Evolutionary conservation across 352 stramenopile genomes (phyloP), one percentile per base, ranked within the genome.

Genomic region (Phytophthora niederhauseri): DNA sequence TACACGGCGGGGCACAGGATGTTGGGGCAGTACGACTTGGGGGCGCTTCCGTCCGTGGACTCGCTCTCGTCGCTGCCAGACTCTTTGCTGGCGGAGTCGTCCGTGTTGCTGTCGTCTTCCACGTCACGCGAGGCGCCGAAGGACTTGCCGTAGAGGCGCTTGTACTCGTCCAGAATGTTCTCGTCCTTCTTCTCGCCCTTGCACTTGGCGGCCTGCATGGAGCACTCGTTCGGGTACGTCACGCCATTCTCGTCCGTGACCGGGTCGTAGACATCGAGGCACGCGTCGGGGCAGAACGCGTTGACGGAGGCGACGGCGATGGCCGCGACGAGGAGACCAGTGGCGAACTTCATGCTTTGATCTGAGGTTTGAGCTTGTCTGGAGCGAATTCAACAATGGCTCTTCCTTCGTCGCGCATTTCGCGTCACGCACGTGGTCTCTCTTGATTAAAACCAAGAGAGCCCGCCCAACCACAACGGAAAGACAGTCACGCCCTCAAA

Each of bases 1-100:
- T 77, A 78, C 28, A 80, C 72, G 28, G 63, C 72, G 46, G 55
- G 56, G 53, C 75, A 82, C 34, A 57, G 0, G 12, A 68, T 51
- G 51, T 62, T 67, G 17, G 61, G 41, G 53, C 61, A 68, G 41
- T 56, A 68, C 15, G n/a, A 36, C 34, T 14, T 36, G 14, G 20
- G 20, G 2, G 22, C 8, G 7, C 50, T 56, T 20, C 50, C 26
- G 46, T 24, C 20, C 26, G 46, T 15, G 22, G 3, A 1, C 22
- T 26, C 3, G 1, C 30, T 58, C 52, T 58, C 52, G n/a, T 58
- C 30, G 14, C 52, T 58, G 30, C 5, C 54, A 36, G 34, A 52
- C 30, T 61, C 55, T 9, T 61, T 38, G 4, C 22, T 38, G 30
- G 30, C 20, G 4, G 46, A 52, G 19, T 52, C 19, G 19, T 52